Percentiles rank a stretch among this genome's conserved stretches.
Conservation (phyloP, 1,139 yeast genomes). For the Blastobotrys serpentis region DNA sequence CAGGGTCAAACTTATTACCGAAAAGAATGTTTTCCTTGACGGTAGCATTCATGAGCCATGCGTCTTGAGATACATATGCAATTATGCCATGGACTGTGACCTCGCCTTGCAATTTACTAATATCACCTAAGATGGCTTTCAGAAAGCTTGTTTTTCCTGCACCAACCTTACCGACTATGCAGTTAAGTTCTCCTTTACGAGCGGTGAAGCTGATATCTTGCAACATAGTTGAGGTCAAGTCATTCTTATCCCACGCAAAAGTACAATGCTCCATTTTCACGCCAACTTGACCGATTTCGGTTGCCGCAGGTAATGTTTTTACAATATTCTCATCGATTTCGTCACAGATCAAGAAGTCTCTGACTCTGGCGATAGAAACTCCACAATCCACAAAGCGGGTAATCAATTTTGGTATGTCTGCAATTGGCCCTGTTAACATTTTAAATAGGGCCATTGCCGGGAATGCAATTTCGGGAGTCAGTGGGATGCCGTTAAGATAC, state of each 20-base stretch:
- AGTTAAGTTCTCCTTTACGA: conserved; percentile 75
- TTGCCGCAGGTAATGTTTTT: conserved; percentile 39
- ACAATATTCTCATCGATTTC: conserved; percentile 51
- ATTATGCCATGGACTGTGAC: conserved; percentile 73
- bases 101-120: conserved; percentile 73
- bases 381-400: conserved; percentile 53
- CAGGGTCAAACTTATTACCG: conserved; percentile 81
- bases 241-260: conserved; percentile 45
- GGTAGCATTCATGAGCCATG: conserved; percentile 96
- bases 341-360: conserved; percentile 50
- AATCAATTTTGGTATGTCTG: conserved; percentile 47
- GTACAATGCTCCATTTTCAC: conserved; percentile 47
- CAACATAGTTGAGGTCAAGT: conserved; percentile 25
- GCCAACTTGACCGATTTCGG: conserved; percentile 38
- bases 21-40: conserved; percentile 86
- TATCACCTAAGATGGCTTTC: conserved; percentile 82
- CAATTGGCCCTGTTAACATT: conserved; percentile 58
- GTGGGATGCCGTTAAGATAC: conserved; percentile 44
- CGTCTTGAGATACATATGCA: conserved; percentile 90
- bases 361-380: conserved; percentile 59
- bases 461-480: conserved; percentile 71
- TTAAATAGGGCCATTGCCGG: conserved; percentile 66
- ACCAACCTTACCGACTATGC: conserved; percentile 93
- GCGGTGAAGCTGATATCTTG: conserved; percentile 57
- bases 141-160: conserved; percentile 87